A percentile compares a stretch with the other conserved stretches of the same genome.
Evolutionary conservation across 2,329 filamentous ascomycete genomes (phyloP).

Genomic region (Lomentospora prolificans): DNA sequence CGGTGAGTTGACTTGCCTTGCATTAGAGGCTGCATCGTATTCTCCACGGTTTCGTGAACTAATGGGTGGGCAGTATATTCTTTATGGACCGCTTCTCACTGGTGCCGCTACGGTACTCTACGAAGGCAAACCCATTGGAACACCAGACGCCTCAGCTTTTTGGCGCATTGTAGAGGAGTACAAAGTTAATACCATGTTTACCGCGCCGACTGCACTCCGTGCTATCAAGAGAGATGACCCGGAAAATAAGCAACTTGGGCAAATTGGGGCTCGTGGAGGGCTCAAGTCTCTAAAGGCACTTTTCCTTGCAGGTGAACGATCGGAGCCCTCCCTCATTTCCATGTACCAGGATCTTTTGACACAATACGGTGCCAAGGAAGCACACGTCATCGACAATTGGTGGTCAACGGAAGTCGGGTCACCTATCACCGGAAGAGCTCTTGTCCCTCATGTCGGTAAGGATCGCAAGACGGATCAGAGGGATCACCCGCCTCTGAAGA

Average conservation of each 20-base stretch:
- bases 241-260: conserved; percentile 54
- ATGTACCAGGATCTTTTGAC: conserved; percentile 68
- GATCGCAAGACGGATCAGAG: conserved; percentile 35
- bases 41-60: background rate
- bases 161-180: conserved; percentile 83
- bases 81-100: conserved; percentile 77
- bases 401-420: conserved; percentile 52
- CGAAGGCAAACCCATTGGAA: conserved; percentile 89
- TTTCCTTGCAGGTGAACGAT: conserved; percentile 83
- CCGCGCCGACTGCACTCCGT: conserved; percentile 76
- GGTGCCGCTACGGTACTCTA: conserved; percentile 82
- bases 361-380: conserved; percentile 52
- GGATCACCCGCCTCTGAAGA: conserved; percentile 33
- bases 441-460: conserved; percentile 47
- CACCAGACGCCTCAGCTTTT: conserved; percentile 76
- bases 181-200: conserved; percentile 74
- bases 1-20: conserved; percentile 22
- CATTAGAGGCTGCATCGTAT: too few relatives aligned
- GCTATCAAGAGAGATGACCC: conserved; percentile 83
- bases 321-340: conserved; percentile 74
- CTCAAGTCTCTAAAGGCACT: conserved; percentile 63
- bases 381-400: conserved; percentile 50
- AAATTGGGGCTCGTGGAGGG: conserved; percentile 56
- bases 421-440: conserved; percentile 46
- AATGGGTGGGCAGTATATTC: conserved; percentile 48